Conservation (phyloP, 495 filamentous ascomycete species). For the Aspergillus olivimuriae region DNA sequence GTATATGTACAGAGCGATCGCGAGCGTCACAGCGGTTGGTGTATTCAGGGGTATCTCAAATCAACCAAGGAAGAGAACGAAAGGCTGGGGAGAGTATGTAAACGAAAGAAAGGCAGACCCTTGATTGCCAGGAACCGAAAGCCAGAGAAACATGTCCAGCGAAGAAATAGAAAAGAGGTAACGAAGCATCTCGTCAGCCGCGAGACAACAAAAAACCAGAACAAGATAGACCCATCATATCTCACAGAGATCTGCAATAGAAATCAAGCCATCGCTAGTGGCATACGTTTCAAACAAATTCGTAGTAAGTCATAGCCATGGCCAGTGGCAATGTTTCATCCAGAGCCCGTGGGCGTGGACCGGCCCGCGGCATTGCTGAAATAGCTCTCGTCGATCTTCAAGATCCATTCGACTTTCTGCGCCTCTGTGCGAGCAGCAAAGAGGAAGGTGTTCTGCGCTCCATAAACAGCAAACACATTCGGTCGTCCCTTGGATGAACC, state of each 20-base stretch:
- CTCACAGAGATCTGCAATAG: neutral
- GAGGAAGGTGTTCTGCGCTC: conserved; percentile 85
- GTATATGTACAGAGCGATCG: conserved; percentile 34
- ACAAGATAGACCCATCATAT: conserved; percentile 12
- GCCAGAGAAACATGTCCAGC: conserved; percentile 3
- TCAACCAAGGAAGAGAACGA: conserved; percentile 13
- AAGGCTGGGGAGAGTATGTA: conserved; percentile 4
- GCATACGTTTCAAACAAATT: neutral
- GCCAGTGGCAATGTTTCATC: conserved; percentile 4
- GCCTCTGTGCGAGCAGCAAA: conserved; percentile 82
- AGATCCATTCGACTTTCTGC: conserved; percentile 93
- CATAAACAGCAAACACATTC: conserved; percentile 89
- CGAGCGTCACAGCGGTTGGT: conserved; percentile 28
- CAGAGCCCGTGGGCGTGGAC: conserved; percentile 17
- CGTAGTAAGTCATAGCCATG: conserved; percentile 5
- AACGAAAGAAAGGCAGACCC: conserved; percentile 8
- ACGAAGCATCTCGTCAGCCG: neutral
- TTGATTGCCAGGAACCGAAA: conserved; percentile 3
- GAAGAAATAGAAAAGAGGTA: neutral
- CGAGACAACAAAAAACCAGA: conserved; percentile 9
- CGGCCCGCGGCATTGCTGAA: conserved; percentile 38
- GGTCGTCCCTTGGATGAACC: conserved; percentile 46
- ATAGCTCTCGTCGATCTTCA: conserved; percentile 62
- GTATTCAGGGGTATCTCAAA: conserved; percentile 37
- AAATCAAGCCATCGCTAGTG: conserved; percentile 1